phyloP scores from a whole-genome alignment of 2,329 filamentous ascomycete genomes.

The Colletotrichum tropicale region DNA sequence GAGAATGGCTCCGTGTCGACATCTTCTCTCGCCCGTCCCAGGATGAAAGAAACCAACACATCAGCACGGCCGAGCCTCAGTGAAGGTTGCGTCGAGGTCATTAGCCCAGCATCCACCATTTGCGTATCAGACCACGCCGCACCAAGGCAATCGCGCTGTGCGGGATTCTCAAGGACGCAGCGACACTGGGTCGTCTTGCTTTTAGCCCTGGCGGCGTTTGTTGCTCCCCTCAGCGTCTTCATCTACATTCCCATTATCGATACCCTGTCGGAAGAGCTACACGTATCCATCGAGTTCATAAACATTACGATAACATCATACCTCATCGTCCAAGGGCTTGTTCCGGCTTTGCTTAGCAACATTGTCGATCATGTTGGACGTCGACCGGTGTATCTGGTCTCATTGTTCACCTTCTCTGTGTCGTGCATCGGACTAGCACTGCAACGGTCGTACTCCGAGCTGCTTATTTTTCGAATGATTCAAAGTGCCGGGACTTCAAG shows the following conservation, averaged over 20 bases:
- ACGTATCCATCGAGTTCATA: slow-evolving; percentile 28
- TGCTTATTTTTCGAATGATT: background rate
- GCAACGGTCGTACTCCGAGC: background rate
- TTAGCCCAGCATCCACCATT: background rate
- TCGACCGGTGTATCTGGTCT: background rate
- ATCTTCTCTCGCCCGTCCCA: background rate
- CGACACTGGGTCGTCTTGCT: background rate
- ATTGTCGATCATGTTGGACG: slow-evolving; percentile 36
- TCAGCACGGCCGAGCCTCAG: background rate
- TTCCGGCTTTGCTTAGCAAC: slow-evolving; percentile 45
- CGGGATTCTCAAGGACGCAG: background rate
- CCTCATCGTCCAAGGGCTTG: slow-evolving; percentile 47
- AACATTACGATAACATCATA: slow-evolving; percentile 44
- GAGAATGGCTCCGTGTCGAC: background rate
- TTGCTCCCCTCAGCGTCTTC: slow-evolving; percentile 23
- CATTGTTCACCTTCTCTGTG: background rate
- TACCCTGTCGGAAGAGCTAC: slow-evolving; percentile 23
- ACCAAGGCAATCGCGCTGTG: background rate
- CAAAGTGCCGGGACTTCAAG: background rate
- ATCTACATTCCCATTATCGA: slow-evolving; percentile 31
- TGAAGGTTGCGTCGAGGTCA: background rate
- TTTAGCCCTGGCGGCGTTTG: background rate
- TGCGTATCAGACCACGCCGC: background rate
- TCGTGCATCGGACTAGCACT: slow-evolving; percentile 2
- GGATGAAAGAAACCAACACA: background rate